These are phyloP conservation scores for Phytopythium ostracodes DNA, from an alignment of 352 stramenopile genomes.

Conservation along the genomic window DNA sequence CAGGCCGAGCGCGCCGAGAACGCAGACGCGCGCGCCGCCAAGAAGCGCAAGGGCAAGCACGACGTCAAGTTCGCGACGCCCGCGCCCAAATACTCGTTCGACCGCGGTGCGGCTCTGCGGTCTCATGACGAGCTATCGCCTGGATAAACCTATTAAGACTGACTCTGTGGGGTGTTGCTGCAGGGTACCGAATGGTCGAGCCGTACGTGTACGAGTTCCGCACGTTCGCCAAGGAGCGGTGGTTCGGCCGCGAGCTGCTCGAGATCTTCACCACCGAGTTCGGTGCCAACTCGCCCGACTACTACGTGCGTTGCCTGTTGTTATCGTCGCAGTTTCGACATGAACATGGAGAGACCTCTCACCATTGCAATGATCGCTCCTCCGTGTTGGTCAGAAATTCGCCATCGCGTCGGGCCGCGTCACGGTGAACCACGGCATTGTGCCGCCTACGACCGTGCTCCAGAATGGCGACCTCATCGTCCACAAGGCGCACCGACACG, in stretches of 20 bases:
- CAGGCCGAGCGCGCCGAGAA: slow-evolving; percentile 13
- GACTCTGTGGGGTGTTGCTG: slow-evolving; percentile 3
- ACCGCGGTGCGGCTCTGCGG: slow-evolving; percentile 29
- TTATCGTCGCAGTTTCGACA: neutral
- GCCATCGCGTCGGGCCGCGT: slow-evolving; percentile 94
- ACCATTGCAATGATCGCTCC: slow-evolving; percentile 5
- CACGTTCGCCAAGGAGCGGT: slow-evolving; percentile 94
- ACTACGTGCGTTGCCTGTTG: slow-evolving; percentile 57
- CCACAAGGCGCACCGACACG: slow-evolving; percentile 95
- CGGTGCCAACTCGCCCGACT: slow-evolving; percentile 78
- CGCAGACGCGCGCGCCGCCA: slow-evolving; percentile 23
- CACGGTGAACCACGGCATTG: slow-evolving; percentile 87
- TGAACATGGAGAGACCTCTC: too few relatives aligned
- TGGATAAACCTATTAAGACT: too few relatives aligned
- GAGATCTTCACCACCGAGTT: slow-evolving; percentile 90
- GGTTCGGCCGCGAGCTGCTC: slow-evolving; percentile 88
- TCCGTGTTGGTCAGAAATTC: slow-evolving; percentile 50
- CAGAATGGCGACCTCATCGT: slow-evolving; percentile 92
- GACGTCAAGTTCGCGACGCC: slow-evolving; percentile 43
- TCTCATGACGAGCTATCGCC: too few relatives aligned
- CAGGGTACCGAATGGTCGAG: slow-evolving; percentile 82
- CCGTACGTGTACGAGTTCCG: slow-evolving; percentile 96
- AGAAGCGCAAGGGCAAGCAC: slow-evolving; percentile 52
- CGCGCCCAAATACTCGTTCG: slow-evolving; percentile 55
- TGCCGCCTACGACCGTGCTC: slow-evolving; percentile 76